Base-by-base conservation (phyloP, 2,329 filamentous ascomycete genomes). In the Fonsecaea pedrosoi region DNA sequence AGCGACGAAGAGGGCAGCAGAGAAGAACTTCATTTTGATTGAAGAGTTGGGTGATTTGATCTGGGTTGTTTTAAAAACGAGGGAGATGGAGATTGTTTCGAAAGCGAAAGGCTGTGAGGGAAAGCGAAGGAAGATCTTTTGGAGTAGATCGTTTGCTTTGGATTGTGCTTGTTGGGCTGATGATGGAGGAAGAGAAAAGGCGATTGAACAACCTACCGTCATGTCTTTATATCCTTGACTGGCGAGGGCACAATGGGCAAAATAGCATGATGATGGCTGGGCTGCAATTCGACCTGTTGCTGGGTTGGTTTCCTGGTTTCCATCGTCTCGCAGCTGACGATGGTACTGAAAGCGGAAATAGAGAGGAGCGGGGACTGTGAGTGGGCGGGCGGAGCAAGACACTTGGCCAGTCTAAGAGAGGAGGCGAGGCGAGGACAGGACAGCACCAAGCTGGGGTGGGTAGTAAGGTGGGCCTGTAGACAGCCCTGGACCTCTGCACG, bases 1-100 rank as follows among this genome's bases (percentile, higher is more conserved):
- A 34, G 45, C 59, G 50, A 61, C 13, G 37, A 61, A 34, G n/a
- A 48, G 42, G 34, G 58, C 34, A 61, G 59, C 59, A 61, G 59
- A 15, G 59, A 61, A 54, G 59, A 54, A 61, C 59, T 61, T 61
- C 59, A 61, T 61, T 21, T 54, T 61, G 59, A 53, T 54, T 40
- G 55, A 25, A 25, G 30, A 13, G 12, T 45, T 38, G 32, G 45
- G 5, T 38, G 45, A 34, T 34, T 34, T 12, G n/a, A 2, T 40
- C 10, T 40, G 9, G 45, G 45, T 25, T 54, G 45, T 34, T 54
- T 25, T 25, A 30, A 21, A 30, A 61, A 48, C 35, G 59, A 61
- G 48, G 42, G 59, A 40, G 53, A 50, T 25, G 8, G 45, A 38
- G 21, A 12, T 10, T 25, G 18, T 50, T 50, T 60, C 12, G 53